Percentiles rank a stretch among this genome's conserved stretches.
These are phyloP conservation scores for Pyrenula aspistea DNA, from an alignment of 495 filamentous ascomycete genomes.

Conservation along the genomic window DNA sequence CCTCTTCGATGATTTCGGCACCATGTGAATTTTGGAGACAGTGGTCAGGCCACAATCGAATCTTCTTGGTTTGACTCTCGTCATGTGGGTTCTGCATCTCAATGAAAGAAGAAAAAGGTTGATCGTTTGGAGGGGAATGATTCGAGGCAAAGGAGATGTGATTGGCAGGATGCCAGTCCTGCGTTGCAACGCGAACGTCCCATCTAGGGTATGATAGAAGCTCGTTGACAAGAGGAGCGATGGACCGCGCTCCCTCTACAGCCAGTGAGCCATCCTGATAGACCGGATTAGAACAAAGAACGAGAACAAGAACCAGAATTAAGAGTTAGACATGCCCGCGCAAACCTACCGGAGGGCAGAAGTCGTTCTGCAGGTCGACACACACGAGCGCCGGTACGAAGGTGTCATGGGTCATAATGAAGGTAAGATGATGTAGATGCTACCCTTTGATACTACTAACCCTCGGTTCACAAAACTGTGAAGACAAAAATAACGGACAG, in stretches of 20 bases:
- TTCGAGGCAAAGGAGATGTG: conserved; percentile 88
- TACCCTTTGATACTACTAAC: too few species aligned
- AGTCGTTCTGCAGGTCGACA: conserved; percentile 92
- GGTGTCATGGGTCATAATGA: background rate
- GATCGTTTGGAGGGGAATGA: conserved; percentile 52
- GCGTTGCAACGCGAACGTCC: conserved; percentile 62
- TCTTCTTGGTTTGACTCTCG: conserved; percentile 46
- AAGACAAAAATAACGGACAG: background rate
- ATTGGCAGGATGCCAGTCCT: conserved; percentile 75
- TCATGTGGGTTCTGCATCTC: conserved; percentile 54
- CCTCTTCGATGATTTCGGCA: conserved; percentile 62
- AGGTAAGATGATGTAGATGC: too few species aligned
- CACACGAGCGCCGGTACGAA: conserved; percentile 56
- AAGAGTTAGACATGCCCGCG: background rate
- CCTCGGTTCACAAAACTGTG: too few species aligned
- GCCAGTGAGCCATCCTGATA: conserved; percentile 75
- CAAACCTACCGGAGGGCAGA: conserved; percentile 71
- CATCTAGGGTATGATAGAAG: conserved; percentile 63
- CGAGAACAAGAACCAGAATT: background rate
- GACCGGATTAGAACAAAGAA: too few species aligned
- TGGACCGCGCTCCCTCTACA: conserved; percentile 56
- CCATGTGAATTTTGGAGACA: conserved; percentile 69
- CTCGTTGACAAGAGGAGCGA: conserved; percentile 59
- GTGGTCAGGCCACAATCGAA: conserved; percentile 79
- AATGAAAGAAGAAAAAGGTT: conserved; percentile 50